These are phyloP conservation scores for Penicillium diatomitis DNA, from an alignment of 495 filamentous ascomycete genomes.

Conservation along the genomic window DNA sequence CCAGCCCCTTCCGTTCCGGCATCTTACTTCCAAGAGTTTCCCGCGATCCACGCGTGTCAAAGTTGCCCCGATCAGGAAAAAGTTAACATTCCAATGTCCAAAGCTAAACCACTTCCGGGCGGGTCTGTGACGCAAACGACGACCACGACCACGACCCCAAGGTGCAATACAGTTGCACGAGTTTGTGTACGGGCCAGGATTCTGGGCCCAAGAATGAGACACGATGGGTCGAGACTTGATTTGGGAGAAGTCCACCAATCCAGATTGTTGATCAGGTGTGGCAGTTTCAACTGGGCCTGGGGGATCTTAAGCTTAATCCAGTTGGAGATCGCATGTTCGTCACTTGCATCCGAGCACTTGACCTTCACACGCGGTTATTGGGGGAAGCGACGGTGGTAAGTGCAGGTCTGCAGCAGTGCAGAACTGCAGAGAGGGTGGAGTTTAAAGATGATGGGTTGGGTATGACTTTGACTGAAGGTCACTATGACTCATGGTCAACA, in stretches of 20 bases:
- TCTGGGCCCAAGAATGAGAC: neutral
- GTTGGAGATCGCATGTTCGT: too few relatives aligned
- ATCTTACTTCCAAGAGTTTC: neutral
- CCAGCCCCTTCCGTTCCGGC: neutral
- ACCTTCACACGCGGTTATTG: too few relatives aligned
- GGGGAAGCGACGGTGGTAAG: too few relatives aligned
- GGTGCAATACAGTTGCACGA: neutral
- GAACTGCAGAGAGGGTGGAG: too few relatives aligned
- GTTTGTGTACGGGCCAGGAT: neutral
- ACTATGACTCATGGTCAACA: too few relatives aligned
- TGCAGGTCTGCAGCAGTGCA: too few relatives aligned
- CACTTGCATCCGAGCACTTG: too few relatives aligned
- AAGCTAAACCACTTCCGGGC: constrained; percentile 26
- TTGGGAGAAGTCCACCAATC: too few relatives aligned
- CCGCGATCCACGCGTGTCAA: constrained; percentile 7
- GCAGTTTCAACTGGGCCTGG: neutral
- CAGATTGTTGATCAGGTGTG: neutral
- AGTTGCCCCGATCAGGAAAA: constrained; percentile 11
- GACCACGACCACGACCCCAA: neutral
- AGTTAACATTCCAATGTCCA: constrained; percentile 19
- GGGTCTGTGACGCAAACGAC: constrained; percentile 26
- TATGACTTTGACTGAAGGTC: too few relatives aligned
- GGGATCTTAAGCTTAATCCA: too few relatives aligned
- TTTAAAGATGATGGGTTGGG: too few relatives aligned
- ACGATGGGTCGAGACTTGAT: neutral